Conservation (phyloP, 257 asterid genomes). For the Lavandula angustifolia region DNA sequence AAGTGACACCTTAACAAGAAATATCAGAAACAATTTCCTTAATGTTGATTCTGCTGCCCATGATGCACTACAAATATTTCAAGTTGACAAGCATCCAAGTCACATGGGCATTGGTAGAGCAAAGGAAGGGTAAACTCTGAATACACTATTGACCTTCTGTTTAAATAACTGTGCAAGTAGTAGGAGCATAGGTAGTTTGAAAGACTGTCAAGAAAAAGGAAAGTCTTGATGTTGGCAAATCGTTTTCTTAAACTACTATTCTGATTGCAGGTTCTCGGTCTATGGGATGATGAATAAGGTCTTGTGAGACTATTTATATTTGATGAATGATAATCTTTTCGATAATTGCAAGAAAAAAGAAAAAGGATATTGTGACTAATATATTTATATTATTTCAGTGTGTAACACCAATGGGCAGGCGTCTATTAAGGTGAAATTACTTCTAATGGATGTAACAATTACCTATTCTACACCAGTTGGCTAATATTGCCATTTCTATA, state of each 20-base stretch:
- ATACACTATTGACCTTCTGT: slow-evolving; percentile 28
- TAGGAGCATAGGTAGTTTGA: slow-evolving; percentile 14
- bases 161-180: slow-evolving; percentile 21
- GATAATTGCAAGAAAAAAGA: slow-evolving; percentile 24
- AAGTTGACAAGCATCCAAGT: slow-evolving; percentile 95
- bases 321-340: slow-evolving; percentile 30
- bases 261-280: slow-evolving; percentile 81
- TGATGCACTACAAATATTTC: slow-evolving; percentile 95
- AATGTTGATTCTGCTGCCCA: slow-evolving; percentile 90
- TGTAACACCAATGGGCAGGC: slow-evolving; percentile 94
- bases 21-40: slow-evolving; percentile 76
- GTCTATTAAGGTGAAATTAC: slow-evolving; percentile 71
- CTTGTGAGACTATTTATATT: slow-evolving; percentile 28
- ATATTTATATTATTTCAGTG: slow-evolving; percentile 63
- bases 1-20: slow-evolving; percentile 52
- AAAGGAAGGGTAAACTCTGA: slow-evolving; percentile 82
- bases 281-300: slow-evolving; percentile 99
- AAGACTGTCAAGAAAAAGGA: slow-evolving; percentile 14
- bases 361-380: slow-evolving; percentile 30
- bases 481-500: slow-evolving; percentile 42
- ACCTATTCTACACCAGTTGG: slow-evolving; percentile 32
- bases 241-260: slow-evolving; percentile 28
- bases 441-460: slow-evolving; percentile 24
- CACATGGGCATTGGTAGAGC: slow-evolving; percentile 99
- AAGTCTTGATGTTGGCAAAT: slow-evolving; percentile 32